Conservation (phyloP, 2,329 filamentous ascomycete genomes). For the Pochonia chlamydosporia region DNA sequence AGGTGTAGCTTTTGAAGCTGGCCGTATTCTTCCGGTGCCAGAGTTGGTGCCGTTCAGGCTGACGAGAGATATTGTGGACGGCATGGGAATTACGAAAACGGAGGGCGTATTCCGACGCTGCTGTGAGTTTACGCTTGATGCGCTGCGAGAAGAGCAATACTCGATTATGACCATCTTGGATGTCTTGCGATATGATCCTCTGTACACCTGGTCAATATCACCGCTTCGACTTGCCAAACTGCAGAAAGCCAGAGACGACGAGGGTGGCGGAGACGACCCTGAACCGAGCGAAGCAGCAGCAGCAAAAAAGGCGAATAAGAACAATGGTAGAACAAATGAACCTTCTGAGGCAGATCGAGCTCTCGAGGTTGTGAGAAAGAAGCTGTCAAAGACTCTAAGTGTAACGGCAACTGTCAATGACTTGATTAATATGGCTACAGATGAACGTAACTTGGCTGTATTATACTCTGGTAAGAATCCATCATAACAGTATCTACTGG, state of each 20-base stretch:
- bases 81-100: constrained; percentile 91
- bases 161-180: constrained; percentile 98
- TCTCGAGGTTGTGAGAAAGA: constrained; percentile 90
- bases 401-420: constrained; percentile 95
- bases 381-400: constrained; percentile 87
- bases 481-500: neutral
- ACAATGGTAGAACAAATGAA: constrained; percentile 41
- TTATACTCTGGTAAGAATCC: constrained; percentile 66
- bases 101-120: constrained; percentile 97
- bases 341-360: constrained; percentile 81
- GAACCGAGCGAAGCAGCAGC: constrained; percentile 33
- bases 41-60: constrained; percentile 94
- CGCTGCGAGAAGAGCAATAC: constrained; percentile 89
- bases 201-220: constrained; percentile 93
- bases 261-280: constrained; percentile 28
- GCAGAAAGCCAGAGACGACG: constrained; percentile 52
- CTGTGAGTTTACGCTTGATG: constrained; percentile 95
- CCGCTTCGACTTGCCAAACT: constrained; percentile 59
- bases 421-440: constrained; percentile 89
- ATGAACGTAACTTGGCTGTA: constrained; percentile 86
- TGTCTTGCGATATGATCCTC: constrained; percentile 92
- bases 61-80: constrained; percentile 91
- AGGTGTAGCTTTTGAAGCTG: constrained; percentile 94
- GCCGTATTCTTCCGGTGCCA: constrained; percentile 87
- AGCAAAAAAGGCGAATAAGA: constrained; percentile 31